Conservation (phyloP, 2,329 filamentous ascomycete genomes). For the Ceratocystis smalleyi region DNA sequence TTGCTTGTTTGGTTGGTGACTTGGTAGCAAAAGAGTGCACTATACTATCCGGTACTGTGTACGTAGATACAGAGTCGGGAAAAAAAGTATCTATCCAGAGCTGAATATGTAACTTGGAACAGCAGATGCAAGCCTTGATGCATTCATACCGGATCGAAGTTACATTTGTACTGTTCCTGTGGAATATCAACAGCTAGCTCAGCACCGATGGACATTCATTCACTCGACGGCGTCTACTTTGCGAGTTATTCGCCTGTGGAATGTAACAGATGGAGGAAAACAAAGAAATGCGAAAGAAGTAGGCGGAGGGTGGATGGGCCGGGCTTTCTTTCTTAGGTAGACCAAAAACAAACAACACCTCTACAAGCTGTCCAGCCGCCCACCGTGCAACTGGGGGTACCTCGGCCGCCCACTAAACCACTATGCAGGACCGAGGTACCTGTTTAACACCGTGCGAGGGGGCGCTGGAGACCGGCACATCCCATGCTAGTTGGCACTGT, state of each 20-base stretch:
- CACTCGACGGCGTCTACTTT: too few relatives aligned
- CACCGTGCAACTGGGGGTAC: background rate
- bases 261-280: too few relatives aligned
- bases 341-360: too few relatives aligned
- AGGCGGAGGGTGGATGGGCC: too few relatives aligned
- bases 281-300: too few relatives aligned
- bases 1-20: background rate
- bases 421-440: background rate
- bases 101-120: background rate
- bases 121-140: background rate
- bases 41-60: background rate
- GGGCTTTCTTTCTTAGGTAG: too few relatives aligned
- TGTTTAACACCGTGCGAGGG: background rate
- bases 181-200: background rate
- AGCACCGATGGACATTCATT: too few relatives aligned
- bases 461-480: background rate
- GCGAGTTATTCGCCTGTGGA: too few relatives aligned
- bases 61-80: background rate
- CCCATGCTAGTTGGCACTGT: background rate
- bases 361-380: too few relatives aligned
- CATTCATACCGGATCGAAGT: too few relatives aligned
- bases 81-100: constrained; percentile 3
- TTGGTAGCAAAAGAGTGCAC: background rate
- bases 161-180: too few relatives aligned
- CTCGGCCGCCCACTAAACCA: background rate